Evolutionary conservation across 2,329 filamentous ascomycete species (phyloP).

Genomic region (Stachybotrys elegans): DNA sequence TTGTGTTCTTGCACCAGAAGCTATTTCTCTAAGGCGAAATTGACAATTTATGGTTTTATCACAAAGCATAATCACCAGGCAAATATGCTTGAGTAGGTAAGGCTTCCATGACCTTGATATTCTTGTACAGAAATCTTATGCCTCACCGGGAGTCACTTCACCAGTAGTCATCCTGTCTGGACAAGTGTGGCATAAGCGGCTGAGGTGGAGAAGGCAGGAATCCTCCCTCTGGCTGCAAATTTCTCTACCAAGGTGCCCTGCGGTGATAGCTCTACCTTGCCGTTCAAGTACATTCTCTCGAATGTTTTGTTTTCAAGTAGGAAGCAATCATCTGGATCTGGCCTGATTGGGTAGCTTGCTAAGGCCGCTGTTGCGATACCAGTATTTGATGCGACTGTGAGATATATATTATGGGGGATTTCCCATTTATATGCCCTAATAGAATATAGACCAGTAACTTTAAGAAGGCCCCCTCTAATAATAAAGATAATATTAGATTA

Average conservation of each 20-base stretch:
- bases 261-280: slow-evolving; percentile 78
- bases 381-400: slow-evolving; percentile 90
- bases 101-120: slow-evolving; percentile 88
- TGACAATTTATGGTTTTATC: slow-evolving; percentile 84
- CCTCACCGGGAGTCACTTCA: slow-evolving; percentile 72
- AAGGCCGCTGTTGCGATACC: slow-evolving; percentile 76
- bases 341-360: slow-evolving; percentile 69
- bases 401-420: slow-evolving; percentile 62
- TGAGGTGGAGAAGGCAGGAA: slow-evolving; percentile 89
- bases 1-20: slow-evolving; percentile 58
- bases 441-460: no score
- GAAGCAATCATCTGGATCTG: slow-evolving; percentile 87
- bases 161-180: slow-evolving; percentile 78
- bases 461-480: no score
- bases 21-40: slow-evolving; percentile 78
- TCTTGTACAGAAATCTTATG: slow-evolving; percentile 68
- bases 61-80: slow-evolving; percentile 78
- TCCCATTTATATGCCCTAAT: no score
- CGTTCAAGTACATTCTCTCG: slow-evolving; percentile 80
- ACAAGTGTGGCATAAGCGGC: slow-evolving; percentile 82
- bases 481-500: no score
- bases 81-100: slow-evolving; percentile 84
- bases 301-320: slow-evolving; percentile 94
- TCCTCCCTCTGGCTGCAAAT: slow-evolving; percentile 75
- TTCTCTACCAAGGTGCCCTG: slow-evolving; percentile 87